Conservation (phyloP, 495 filamentous ascomycete genomes). For the Penicillium fimorum region DNA sequence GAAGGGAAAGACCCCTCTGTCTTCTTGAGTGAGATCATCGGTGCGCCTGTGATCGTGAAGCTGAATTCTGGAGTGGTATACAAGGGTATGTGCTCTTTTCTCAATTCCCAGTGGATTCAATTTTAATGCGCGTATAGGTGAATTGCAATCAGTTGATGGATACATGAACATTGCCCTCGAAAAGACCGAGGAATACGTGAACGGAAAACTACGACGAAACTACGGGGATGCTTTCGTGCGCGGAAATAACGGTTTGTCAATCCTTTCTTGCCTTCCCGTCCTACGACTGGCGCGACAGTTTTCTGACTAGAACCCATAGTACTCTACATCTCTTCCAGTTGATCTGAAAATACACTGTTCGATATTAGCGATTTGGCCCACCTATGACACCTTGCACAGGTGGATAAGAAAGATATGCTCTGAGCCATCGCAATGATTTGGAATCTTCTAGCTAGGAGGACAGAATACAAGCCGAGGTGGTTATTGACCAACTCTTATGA, state of each 20-base stretch:
- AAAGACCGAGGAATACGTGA: conserved; percentile 86
- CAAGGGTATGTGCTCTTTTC: conserved; percentile 61
- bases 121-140: conserved; percentile 52
- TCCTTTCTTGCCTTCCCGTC: background rate
- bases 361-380: background rate
- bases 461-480: background rate
- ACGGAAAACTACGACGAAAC: conserved; percentile 71
- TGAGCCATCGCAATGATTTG: background rate
- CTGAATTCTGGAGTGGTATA: conserved; percentile 94
- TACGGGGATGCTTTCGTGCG: conserved; percentile 97
- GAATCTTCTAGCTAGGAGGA: background rate
- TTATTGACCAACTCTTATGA: background rate
- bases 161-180: conserved; percentile 99
- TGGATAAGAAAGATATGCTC: background rate
- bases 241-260: conserved; percentile 82
- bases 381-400: background rate
- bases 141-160: conserved; percentile 94
- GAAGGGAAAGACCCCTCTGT: conserved; percentile 86
- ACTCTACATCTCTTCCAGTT: conserved; percentile 43
- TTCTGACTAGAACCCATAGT: conserved; percentile 21
- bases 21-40: conserved; percentile 90
- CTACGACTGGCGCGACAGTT: background rate
- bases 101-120: background rate
- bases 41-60: conserved; percentile 88
- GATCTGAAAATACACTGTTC: conserved; percentile 8